These are phyloP conservation scores for Lichenothelia convexa DNA, from an alignment of 495 filamentous ascomycete species.

Conservation along the genomic window DNA sequence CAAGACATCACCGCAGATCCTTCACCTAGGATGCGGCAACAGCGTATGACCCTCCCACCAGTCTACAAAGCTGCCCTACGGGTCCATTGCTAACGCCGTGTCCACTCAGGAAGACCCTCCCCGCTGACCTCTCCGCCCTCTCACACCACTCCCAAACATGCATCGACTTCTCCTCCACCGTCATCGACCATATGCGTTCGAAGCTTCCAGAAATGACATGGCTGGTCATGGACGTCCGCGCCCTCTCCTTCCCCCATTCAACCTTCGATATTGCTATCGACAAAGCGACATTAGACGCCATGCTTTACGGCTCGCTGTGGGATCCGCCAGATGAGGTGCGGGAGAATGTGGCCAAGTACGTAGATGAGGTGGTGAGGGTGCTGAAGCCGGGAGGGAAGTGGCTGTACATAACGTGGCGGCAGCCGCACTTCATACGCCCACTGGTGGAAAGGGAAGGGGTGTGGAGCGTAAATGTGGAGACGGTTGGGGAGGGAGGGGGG, in stretches of 20 bases:
- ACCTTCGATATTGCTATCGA: conserved; percentile 39
- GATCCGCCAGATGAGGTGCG: conserved; percentile 34
- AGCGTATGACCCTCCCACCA: conserved; percentile 24
- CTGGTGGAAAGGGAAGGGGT: conserved; percentile 26
- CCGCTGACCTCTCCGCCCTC: conserved; percentile 25
- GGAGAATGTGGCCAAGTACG: conserved; percentile 31
- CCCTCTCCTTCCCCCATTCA: conserved; percentile 12
- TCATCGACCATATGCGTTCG: conserved; percentile 31
- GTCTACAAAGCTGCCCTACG: not conserved
- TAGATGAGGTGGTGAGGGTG: conserved; percentile 34
- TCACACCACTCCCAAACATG: conserved; percentile 37
- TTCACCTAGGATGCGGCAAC: conserved; percentile 42
- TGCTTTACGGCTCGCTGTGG: conserved; percentile 41
- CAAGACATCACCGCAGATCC: conserved; percentile 18
- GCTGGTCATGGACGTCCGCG: conserved; percentile 32
- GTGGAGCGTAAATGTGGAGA: conserved; percentile 27
- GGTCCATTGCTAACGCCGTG: not conserved
- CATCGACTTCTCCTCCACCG: conserved; percentile 37
- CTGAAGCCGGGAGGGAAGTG: conserved; percentile 34
- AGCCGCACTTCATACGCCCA: conserved; percentile 40
- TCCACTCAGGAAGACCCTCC: conserved; percentile 25
- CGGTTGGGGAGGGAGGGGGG: conserved; percentile 19
- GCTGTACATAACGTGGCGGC: conserved; percentile 39
- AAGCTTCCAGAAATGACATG: conserved; percentile 26
- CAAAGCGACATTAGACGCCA: conserved; percentile 43